Conservation (phyloP, 1,139 yeast genomes). For the Magnusiomyces fungicola region DNA sequence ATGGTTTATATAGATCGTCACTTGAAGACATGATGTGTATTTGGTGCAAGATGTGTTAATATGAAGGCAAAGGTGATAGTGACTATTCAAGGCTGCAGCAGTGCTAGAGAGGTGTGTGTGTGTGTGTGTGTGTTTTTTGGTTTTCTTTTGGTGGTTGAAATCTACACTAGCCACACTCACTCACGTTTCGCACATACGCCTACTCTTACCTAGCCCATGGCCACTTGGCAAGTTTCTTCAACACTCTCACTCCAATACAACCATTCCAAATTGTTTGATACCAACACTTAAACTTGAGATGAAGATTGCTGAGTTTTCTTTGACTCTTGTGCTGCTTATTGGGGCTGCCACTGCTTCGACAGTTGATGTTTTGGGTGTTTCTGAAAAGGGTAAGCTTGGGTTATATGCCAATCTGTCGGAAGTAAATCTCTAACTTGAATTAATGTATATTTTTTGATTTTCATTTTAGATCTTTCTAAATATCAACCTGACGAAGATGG, state of each 20-base stretch:
- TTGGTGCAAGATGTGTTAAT: neutral
- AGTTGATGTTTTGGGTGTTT: constrained; percentile 10
- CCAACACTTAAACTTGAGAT: too few relatives aligned
- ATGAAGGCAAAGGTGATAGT: too few relatives aligned
- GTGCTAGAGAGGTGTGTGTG: too few relatives aligned
- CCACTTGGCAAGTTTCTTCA: too few relatives aligned
- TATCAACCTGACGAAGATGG: constrained; percentile 48
- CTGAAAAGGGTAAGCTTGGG: constrained; percentile 9
- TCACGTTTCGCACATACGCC: too few relatives aligned
- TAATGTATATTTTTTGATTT: neutral
- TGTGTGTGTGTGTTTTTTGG: too few relatives aligned
- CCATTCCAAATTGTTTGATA: too few relatives aligned
- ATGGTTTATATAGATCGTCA: neutral
- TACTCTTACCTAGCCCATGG: too few relatives aligned
- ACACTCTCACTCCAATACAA: too few relatives aligned
- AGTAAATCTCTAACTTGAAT: neutral
- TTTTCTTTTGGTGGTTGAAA: too few relatives aligned
- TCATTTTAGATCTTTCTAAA: constrained; percentile 36
- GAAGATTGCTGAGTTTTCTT: neutral
- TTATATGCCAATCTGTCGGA: neutral
- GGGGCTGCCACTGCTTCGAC: neutral
- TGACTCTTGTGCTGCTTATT: neutral
- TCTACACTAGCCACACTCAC: too few relatives aligned
- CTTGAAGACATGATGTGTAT: neutral
- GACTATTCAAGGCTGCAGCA: too few relatives aligned